Conservation (phyloP, 169 alveolate genomes). For the Plasmodium fragile region DNA sequence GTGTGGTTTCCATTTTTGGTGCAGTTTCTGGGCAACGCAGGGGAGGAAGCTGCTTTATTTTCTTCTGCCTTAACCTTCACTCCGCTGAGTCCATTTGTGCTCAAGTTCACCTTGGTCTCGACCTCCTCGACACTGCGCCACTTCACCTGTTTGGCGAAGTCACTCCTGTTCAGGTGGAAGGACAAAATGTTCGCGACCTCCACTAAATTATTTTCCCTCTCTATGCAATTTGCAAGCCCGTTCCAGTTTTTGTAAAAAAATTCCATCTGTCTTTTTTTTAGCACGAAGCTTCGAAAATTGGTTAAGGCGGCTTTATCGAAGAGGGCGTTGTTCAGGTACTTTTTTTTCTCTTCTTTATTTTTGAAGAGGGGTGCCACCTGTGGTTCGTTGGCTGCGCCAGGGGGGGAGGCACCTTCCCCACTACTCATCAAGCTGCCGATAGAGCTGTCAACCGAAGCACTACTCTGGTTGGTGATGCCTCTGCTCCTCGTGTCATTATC, state of each 20-base stretch:
- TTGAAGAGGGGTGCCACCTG: background rate
- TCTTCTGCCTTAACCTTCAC: background rate
- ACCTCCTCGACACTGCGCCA: background rate
- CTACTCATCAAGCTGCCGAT: background rate
- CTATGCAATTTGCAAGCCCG: background rate
- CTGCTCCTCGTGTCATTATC: background rate
- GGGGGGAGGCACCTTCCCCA: background rate
- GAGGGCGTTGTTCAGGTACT: background rate
- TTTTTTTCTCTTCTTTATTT: slow-evolving; percentile 11
- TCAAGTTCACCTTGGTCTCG: background rate
- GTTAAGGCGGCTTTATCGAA: background rate
- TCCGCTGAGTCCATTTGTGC: background rate
- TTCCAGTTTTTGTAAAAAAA: slow-evolving; percentile 14
- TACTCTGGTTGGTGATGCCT: no score
- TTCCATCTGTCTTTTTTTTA: slow-evolving; percentile 37
- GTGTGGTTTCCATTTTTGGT: background rate
- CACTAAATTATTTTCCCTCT: background rate
- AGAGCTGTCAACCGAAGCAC: background rate
- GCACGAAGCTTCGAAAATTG: slow-evolving; percentile 16
- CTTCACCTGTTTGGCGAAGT: background rate
- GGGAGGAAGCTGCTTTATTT: background rate
- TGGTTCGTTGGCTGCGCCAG: background rate
- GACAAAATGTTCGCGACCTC: slow-evolving; percentile 30
- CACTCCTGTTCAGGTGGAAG: slow-evolving; percentile 9
- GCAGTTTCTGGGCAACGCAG: background rate